Base-by-base conservation (phyloP, 1,284 basidiomycete species). In the Cutaneotrichosporon spelunceum region DNA sequence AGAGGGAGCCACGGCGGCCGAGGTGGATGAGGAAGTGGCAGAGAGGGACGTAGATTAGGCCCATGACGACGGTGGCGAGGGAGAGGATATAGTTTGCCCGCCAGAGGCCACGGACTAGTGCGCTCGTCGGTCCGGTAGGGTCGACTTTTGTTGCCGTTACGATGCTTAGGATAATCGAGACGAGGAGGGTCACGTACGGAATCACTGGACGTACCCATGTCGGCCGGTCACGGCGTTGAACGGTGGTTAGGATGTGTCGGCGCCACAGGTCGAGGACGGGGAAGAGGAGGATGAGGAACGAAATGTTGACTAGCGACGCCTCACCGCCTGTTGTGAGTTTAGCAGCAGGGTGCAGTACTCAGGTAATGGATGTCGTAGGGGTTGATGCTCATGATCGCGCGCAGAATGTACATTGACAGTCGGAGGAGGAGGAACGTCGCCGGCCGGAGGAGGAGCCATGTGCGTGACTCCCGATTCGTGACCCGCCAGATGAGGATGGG, bases 311-410 rank as follows among this genome's bases (percentile, higher is more conserved):
- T 27, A 73, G 56, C 23, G 72, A 66, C 9, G 71, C 65, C 53
- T 74, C 72, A 57, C 67, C 72, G 57, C 70, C 69, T 72, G 53
- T 7, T n/a, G n/a, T n/a, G n/a, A n/a, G n/a, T n/a, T n/a, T n/a
- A n/a, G n/a, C n/a, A n/a, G n/a, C n/a, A n/a, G n/a, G n/a, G n/a
- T n/a, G n/a, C n/a, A n/a, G n/a, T 45, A 64, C 61, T 67, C 14
- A 72, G 65, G n/a, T 66, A 45, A 16, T 62, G 60, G 33, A 66
- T 54, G 36, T 56, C 63, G 30, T 70, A 72, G 4, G 24, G 27
- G 27, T 54, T 65, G 59, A 69, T 70, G 52, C 66, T 58, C 72
- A 74, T 73, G 44, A 69, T 49, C 0, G 68, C 70, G 23, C 73
- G 65, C 21, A 73, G 50, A 4, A 69, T 48, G 7, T 69, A 61